Percentiles rank a stretch among this genome's conserved stretches.
phyloP scores from a whole-genome alignment of 306 rosid species.

The Ammopiptanthus mongolicus region DNA sequence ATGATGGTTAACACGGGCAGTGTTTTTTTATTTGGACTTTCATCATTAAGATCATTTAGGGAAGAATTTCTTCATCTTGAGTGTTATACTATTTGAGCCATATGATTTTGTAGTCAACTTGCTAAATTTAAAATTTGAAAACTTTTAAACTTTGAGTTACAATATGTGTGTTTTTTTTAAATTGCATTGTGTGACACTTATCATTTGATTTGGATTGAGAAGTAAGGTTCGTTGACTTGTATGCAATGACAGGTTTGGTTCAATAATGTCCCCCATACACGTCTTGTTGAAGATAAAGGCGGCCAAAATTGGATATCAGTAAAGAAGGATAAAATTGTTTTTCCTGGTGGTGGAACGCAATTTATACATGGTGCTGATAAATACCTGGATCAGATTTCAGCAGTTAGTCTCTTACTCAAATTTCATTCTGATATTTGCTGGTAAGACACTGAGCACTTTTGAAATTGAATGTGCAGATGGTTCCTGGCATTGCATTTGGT shows the following conservation, averaged over 20 bases:
- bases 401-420: slow-evolving; percentile 36
- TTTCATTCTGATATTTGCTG: background rate
- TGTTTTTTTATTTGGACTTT: background rate
- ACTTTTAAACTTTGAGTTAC: background rate
- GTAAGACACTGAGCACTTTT: background rate
- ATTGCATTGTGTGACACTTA: background rate
- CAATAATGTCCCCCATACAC: slow-evolving; percentile 80
- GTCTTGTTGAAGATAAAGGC: slow-evolving; percentile 77
- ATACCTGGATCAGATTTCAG: slow-evolving; percentile 70
- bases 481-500: slow-evolving; percentile 81
- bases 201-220: background rate
- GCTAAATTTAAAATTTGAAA: slow-evolving; percentile 2
- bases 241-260: slow-evolving; percentile 70
- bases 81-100: background rate
- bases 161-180: background rate
- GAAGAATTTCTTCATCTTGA: background rate
- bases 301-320: slow-evolving; percentile 81
- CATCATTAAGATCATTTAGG: background rate
- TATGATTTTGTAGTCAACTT: background rate
- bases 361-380: slow-evolving; percentile 75
- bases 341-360: slow-evolving; percentile 83
- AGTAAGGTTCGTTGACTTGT: slow-evolving; percentile 15
- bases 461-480: slow-evolving; percentile 52
- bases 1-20: background rate
- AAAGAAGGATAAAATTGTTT: slow-evolving; percentile 55